Evolutionary conservation across 1,139 yeast species (phyloP).

Genomic region (Kodamaea plutei): DNA sequence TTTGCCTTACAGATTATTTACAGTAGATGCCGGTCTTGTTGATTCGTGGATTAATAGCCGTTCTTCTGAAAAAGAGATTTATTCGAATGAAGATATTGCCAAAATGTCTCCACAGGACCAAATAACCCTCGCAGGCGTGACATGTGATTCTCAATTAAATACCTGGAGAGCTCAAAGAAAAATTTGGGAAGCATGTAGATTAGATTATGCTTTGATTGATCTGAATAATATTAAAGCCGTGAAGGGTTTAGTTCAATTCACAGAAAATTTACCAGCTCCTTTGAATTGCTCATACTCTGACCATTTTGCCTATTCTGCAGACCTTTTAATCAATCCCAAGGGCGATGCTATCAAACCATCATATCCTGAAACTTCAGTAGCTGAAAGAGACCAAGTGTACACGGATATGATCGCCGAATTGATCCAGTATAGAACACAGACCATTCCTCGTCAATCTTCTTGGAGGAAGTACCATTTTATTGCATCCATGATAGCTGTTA

Average conservation of each 20-base stretch:
- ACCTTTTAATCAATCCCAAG: conserved; percentile 25
- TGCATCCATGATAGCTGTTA: conserved; percentile 45
- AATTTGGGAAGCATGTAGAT: conserved; percentile 75
- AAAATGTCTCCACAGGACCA: conserved; percentile 63
- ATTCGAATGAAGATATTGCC: conserved; percentile 39
- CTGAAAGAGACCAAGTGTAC: conserved; percentile 41
- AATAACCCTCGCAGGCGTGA: conserved; percentile 68
- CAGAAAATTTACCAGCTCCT: conserved; percentile 56
- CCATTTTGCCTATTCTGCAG: conserved; percentile 83
- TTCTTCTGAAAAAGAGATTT: conserved; percentile 27
- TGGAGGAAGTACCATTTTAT: conserved; percentile 69
- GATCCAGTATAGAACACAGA: conserved; percentile 48
- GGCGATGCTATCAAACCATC: conserved; percentile 5
- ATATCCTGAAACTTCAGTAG: no score
- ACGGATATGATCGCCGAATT: conserved; percentile 56
- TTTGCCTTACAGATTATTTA: conserved; percentile 71
- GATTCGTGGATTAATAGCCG: conserved; percentile 83
- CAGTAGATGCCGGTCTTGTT: conserved; percentile 60
- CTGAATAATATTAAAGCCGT: conserved; percentile 46
- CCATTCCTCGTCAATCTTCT: conserved; percentile 53
- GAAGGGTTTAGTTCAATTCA: conserved; percentile 66
- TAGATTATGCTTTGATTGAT: conserved; percentile 86
- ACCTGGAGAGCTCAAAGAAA: conserved; percentile 73
- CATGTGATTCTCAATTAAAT: conserved; percentile 83
- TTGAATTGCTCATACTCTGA: conserved; percentile 76